Conservation (phyloP, 2,329 filamentous ascomycete species). For the Metarhizium humberi region DNA sequence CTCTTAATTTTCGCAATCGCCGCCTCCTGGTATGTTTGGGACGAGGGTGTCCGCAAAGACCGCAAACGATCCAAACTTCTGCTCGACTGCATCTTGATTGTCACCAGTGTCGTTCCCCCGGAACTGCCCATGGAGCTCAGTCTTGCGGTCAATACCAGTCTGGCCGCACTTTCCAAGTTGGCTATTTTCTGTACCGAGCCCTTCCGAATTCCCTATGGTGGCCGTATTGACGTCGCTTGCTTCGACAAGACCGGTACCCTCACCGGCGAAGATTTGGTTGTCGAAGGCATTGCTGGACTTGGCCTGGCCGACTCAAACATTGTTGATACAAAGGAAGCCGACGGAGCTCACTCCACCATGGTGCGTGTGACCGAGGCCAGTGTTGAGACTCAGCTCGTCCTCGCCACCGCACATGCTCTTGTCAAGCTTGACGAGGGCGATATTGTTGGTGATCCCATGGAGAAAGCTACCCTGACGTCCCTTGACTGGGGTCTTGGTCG, state of each 20-base stretch:
- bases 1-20: constrained; percentile 92
- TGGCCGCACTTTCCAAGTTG: constrained; percentile 87
- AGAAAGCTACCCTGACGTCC: constrained; percentile 84
- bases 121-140: constrained; percentile 97
- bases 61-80: constrained; percentile 96
- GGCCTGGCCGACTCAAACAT: constrained; percentile 60
- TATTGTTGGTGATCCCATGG: constrained; percentile 96
- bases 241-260: constrained; percentile 98
- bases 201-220: constrained; percentile 94
- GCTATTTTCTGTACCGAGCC: constrained; percentile 99
- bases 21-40: constrained; percentile 98
- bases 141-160: constrained; percentile 92
- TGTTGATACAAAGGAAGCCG: constrained; percentile 55
- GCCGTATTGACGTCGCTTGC: constrained; percentile 90
- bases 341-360: constrained; percentile 77
- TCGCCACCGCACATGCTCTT: constrained; percentile 89
- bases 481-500: constrained; percentile 89
- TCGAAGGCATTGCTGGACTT: constrained; percentile 91
- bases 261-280: constrained; percentile 92
- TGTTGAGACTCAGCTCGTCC: constrained; percentile 80
- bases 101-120: constrained; percentile 96
- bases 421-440: constrained; percentile 97
- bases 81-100: constrained; percentile 92
- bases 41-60: constrained; percentile 88
- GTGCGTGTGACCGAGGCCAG: constrained; percentile 60